Evolutionary conservation across 495 filamentous ascomycete genomes (phyloP).

Genomic region (Friedmanniomyces simplex): DNA sequence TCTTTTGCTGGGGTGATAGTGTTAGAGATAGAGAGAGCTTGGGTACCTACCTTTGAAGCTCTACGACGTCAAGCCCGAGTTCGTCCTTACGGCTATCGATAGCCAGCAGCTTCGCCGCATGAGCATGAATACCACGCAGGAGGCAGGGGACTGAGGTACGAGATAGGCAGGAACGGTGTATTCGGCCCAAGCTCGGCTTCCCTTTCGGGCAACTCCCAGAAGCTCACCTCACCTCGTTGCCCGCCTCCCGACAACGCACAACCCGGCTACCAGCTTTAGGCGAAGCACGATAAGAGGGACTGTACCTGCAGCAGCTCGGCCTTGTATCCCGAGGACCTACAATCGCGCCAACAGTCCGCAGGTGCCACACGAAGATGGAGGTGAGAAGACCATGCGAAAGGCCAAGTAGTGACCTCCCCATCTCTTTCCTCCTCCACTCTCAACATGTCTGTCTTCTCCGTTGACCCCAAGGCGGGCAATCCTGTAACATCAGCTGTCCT

Average conservation of each 20-base stretch:
- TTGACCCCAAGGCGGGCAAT: conserved; percentile 14
- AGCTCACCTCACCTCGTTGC: background rate
- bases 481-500: conserved; percentile 20
- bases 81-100: no score
- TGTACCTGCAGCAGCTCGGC: conserved; percentile 3
- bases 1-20: no score
- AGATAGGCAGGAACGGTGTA: no score
- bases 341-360: background rate
- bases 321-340: background rate
- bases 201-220: background rate
- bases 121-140: no score
- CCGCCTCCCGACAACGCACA: background rate
- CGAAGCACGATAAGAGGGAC: background rate
- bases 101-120: no score
- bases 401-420: background rate
- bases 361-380: conserved; percentile 15
- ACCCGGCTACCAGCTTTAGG: background rate
- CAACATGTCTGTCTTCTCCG: conserved; percentile 21
- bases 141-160: no score
- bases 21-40: no score
- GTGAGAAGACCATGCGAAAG: background rate
- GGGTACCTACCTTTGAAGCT: no score
- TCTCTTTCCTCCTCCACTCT: background rate
- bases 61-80: no score
- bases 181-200: background rate